Percentiles rank a stretch among this genome's conserved stretches.
phyloP scores from a whole-genome alignment of 306 rosid genomes.

The Neltuma alba region DNA sequence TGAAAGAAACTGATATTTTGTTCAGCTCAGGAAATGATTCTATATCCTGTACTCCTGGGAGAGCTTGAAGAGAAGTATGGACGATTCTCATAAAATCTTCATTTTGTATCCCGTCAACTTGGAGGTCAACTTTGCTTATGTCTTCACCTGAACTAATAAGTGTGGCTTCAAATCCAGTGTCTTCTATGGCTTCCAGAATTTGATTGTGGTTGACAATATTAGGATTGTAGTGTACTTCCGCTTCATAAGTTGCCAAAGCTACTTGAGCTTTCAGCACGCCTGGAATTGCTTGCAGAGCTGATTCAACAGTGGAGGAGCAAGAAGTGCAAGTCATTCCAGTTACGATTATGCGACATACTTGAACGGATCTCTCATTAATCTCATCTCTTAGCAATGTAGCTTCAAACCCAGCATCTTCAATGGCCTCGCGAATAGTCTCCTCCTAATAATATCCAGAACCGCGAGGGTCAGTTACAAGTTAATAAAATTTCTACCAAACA shows the following conservation, averaged over 20 bases:
- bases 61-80: constrained; percentile 53
- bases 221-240: constrained; percentile 70
- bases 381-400: constrained; percentile 50
- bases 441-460: constrained; percentile 46
- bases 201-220: constrained; percentile 47
- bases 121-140: constrained; percentile 68
- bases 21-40: constrained; percentile 29
- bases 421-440: constrained; percentile 66
- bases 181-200: constrained; percentile 50
- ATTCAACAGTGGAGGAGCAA: constrained; percentile 76
- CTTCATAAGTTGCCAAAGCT: constrained; percentile 84
- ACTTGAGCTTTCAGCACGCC: constrained; percentile 69
- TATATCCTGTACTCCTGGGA: constrained; percentile 59
- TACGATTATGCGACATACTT: constrained; percentile 66
- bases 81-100: constrained; percentile 38
- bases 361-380: constrained; percentile 41
- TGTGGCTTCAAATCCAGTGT: constrained; percentile 64
- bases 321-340: constrained; percentile 88
- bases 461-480: not conserved
- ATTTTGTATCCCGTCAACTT: constrained; percentile 51
- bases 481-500: not conserved
- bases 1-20: constrained; percentile 70
- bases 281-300: constrained; percentile 47
- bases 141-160: constrained; percentile 66
- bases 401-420: constrained; percentile 79